A percentile compares a stretch with the other conserved stretches of the same genome.
These are phyloP conservation scores for Xerocomus nothofagi DNA, from an alignment of 1,284 basidiomycete genomes.

Conservation along the genomic window DNA sequence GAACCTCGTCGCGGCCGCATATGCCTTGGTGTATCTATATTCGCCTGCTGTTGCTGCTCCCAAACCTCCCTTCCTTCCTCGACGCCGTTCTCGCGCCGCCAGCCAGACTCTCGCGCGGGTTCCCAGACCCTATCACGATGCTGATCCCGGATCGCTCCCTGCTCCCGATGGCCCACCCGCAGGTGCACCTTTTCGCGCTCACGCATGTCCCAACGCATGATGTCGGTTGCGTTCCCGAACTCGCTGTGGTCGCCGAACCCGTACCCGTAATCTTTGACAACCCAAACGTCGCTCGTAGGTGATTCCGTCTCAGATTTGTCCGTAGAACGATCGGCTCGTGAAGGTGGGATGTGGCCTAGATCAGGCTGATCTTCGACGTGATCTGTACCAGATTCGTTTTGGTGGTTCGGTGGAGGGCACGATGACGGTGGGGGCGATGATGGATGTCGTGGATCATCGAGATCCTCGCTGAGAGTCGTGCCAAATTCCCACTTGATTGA, in stretches of 20 bases:
- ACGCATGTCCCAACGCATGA: slow-evolving; percentile 34
- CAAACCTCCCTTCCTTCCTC: slow-evolving; percentile 24
- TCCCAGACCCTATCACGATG: slow-evolving; percentile 23
- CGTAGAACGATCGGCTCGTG: slow-evolving; percentile 2
- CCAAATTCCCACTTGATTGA: slow-evolving; percentile 59
- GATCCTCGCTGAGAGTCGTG: slow-evolving; percentile 37
- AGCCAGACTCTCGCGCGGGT: slow-evolving; percentile 18
- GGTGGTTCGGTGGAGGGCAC: neutral
- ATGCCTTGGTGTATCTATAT: slow-evolving; percentile 16
- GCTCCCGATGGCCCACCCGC: slow-evolving; percentile 23
- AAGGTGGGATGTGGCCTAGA: neutral
- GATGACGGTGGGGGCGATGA: slow-evolving; percentile 6
- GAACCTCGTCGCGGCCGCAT: slow-evolving; percentile 31
- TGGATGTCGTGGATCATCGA: slow-evolving; percentile 4
- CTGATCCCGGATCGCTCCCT: slow-evolving; percentile 18
- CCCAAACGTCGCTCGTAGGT: slow-evolving; percentile 43
- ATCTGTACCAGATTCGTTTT: neutral
- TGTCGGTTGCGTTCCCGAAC: slow-evolving; percentile 32
- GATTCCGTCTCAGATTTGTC: slow-evolving; percentile 22
- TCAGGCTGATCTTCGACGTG: slow-evolving; percentile 2
- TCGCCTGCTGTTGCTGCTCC: slow-evolving; percentile 29
- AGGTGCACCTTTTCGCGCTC: slow-evolving; percentile 25
- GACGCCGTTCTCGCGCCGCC: slow-evolving; percentile 26
- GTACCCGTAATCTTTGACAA: slow-evolving; percentile 62
- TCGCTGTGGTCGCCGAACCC: slow-evolving; percentile 51